Evolutionary conservation across 202 grass and related monocot genomes (phyloP), one percentile per base, ranked within the genome.

Genomic region (Schoenoplectus tabernaemontani): DNA sequence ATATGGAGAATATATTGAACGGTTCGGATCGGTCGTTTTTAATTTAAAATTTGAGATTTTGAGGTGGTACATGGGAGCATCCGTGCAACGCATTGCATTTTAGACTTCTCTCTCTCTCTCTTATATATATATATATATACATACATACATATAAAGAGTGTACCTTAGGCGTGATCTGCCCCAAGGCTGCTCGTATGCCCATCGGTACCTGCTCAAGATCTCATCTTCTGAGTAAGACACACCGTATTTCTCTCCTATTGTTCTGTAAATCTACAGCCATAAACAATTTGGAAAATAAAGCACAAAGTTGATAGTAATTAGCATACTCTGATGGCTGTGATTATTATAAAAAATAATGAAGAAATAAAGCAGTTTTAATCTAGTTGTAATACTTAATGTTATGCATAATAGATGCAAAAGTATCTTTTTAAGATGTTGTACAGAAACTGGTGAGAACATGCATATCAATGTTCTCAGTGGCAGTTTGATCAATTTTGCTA

Each of bases 161-260:
- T 76, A 97, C 95, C 95, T 97, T 59, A 97, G 78, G 6, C 91
- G 83, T 24, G 95, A 97, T 92, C 81, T 85, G 36, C 89, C 95
- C 95, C 95, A 97, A 19, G 95, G 95, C 32, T 92, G 91, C 32
- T 87, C 78, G 63, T 97, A 97, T 0, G 91, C 91, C 83, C 81
- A 54, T 0, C 91, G 66, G 66, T 97, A 97, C 41, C 91, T 77
- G 70, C 57, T 81, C 76, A 97, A 78, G 57, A 97, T 97, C 83
- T 97, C 95, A 81, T 87, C 74, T 81, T 97, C 95, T 0, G 91
- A 94, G 58, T 92, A 98, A 22, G 85, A 58, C 58, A 98, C 96
- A 12, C 96, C 96, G 19, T 98, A 98, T 83, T 98, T 98, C 23
- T 95, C 83, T 7, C 96, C 95, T 2, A 98, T 85, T 16, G 82